Base-by-base conservation (phyloP, 192 early-diverging fungal species). In the Coemansia sp. region DNA sequence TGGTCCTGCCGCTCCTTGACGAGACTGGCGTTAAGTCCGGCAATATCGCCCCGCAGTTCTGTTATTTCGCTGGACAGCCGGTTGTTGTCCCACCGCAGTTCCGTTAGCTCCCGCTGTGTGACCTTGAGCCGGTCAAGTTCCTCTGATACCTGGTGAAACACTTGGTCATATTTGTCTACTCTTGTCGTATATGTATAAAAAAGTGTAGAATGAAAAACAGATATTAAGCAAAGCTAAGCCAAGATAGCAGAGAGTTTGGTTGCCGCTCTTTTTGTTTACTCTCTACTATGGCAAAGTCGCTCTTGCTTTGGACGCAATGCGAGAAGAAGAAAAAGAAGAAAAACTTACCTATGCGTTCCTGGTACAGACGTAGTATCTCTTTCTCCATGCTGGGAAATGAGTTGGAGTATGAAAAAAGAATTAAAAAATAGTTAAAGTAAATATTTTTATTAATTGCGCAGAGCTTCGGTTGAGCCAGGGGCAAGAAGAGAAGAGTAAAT, bases 121-220 rank as follows among this genome's bases (percentile, higher is more conserved):
- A 73, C 72, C 36, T 74, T 73, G 37, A 82, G 68, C 37, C 73
- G 61, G 55, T 82, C 75, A 46, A 82, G 69, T 39, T 82, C 80
- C 12, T 57, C 66, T 39, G 68, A 68, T 11, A 77, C 72, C 36
- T 77, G 68, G 45, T 59, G 62, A 19, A 82, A 82, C 48, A 77
- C 75, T 59, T 77, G 72, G 54, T 82, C 75, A 41, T 77, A 82
- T 62, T 82, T 82, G 62, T 82, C 80, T 82, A 77, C 11, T 4
- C 32, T 13, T 8, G 21, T 6, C 61, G 19, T 11, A 56, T 19
- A 21, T 56, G 54, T 9, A 56, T 56, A 39, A 9, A 15, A 47
- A 26, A 21, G 52, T 54, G 7, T 19, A 32, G 47, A 5, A 37
- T 45, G 58, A 48, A 58, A 48, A 13, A 61, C 19, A 45, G 26